Evolutionary conservation across 139 green algal species (phyloP).

Genomic region (Chlorella sp.): DNA sequence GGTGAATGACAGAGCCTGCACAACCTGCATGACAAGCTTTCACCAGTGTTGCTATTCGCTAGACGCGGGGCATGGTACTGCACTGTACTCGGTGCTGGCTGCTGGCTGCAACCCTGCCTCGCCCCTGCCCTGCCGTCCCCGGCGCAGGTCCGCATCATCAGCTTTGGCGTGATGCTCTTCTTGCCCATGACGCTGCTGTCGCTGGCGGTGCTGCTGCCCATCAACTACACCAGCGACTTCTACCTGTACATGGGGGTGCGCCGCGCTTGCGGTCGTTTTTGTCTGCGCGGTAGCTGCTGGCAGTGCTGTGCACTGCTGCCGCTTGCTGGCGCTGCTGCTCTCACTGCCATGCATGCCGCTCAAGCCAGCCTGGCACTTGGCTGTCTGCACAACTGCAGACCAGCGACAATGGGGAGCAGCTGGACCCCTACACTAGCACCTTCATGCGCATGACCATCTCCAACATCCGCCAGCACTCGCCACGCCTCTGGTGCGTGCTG

Average conservation of each 20-base stretch:
- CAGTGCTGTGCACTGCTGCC: too few species aligned
- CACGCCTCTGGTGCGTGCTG: slow-evolving; percentile 32
- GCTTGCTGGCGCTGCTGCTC: background rate
- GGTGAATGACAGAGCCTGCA: too few species aligned
- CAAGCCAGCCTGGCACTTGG: too few species aligned
- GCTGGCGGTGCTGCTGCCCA: slow-evolving; percentile 41
- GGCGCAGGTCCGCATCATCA: slow-evolving; percentile 42
- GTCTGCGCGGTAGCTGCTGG: too few species aligned
- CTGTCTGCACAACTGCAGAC: too few species aligned
- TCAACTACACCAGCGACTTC: slow-evolving; percentile 32
- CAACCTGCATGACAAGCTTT: too few species aligned
- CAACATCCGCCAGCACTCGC: slow-evolving; percentile 40
- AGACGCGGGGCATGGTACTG: too few species aligned
- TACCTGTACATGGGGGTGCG: slow-evolving; percentile 1
- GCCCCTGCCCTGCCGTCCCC: background rate
- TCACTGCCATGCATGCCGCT: background rate
- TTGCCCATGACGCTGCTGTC: slow-evolving; percentile 52
- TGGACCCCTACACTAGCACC: slow-evolving; percentile 27
- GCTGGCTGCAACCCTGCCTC: background rate
- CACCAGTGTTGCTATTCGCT: too few species aligned
- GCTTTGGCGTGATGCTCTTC: slow-evolving; percentile 56
- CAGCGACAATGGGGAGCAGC: too few species aligned
- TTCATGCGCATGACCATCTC: slow-evolving; percentile 56
- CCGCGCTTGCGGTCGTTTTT: too few species aligned
- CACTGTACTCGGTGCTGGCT: too few species aligned